These are phyloP conservation scores for Penicillium sclerotigenum DNA, from an alignment of 2,329 filamentous ascomycete species.

Conservation along the genomic window DNA sequence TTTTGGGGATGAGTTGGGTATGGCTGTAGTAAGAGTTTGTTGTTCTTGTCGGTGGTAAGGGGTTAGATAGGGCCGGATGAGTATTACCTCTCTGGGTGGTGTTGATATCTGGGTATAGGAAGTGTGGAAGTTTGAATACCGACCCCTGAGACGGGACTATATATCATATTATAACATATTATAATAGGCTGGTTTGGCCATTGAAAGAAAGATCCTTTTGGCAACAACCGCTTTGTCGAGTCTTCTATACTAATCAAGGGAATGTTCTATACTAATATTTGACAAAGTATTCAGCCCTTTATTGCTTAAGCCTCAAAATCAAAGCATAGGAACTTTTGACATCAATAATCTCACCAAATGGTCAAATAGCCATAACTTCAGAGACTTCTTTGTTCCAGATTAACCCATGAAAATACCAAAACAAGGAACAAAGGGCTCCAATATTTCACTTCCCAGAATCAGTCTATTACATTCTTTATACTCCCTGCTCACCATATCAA, in stretches of 20 bases:
- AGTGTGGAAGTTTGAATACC: neutral
- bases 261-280: no score
- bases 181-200: neutral
- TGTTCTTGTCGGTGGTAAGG: no score
- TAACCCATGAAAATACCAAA: neutral
- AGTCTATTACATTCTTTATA: neutral
- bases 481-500: neutral
- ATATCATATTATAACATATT: neutral
- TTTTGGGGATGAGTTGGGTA: neutral
- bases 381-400: neutral
- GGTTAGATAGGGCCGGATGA: no score
- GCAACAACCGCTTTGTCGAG: neutral
- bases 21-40: neutral
- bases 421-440: neutral
- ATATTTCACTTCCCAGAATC: neutral
- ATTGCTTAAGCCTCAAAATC: neutral
- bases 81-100: neutral
- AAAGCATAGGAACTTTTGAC: neutral
- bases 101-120: no score
- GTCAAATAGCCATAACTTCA: no score
- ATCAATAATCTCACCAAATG: neutral
- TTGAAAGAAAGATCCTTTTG: neutral
- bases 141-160: neutral
- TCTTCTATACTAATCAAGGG: neutral
- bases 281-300: neutral